Conservation (phyloP, 2,329 filamentous ascomycete species). For the Beauveria caledonica region DNA sequence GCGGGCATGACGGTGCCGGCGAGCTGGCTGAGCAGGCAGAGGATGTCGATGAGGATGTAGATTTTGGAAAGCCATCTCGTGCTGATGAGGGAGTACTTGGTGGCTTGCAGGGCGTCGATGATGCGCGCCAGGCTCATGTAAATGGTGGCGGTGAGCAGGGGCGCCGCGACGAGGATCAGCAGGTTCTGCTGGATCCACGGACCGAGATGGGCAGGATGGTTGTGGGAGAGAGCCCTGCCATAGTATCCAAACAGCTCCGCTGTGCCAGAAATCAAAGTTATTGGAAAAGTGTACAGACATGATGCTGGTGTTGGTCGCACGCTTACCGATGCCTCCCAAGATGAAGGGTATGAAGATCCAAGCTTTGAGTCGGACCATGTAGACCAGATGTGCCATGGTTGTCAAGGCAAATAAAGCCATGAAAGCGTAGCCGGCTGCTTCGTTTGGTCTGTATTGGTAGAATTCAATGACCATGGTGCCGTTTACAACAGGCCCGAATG, state of each 20-base stretch:
- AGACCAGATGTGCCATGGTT: background rate
- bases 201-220: conserved; percentile 17
- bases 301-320: too few species aligned
- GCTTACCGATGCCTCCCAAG: too few species aligned
- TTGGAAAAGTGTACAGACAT: too few species aligned
- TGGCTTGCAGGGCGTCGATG: conserved; percentile 26
- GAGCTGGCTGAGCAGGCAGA: too few species aligned
- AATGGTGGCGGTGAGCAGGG: conserved; percentile 33
- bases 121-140: conserved; percentile 37
- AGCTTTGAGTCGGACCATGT: too few species aligned
- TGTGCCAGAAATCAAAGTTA: too few species aligned
- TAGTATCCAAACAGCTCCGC: too few species aligned
- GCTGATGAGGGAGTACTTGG: conserved; percentile 13
- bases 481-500: background rate
- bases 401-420: background rate
- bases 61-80: too few species aligned
- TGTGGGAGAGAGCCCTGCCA: too few species aligned
- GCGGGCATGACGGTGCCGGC: too few species aligned
- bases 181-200: conserved; percentile 30
- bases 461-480: background rate
- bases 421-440: background rate
- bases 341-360: too few species aligned
- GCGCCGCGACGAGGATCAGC: conserved; percentile 28
- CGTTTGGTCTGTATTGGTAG: background rate
- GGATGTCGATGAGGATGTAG: conserved; percentile 11